phyloP scores from a whole-genome alignment of 352 stramenopile genomes.

The Globisporangium splendens region DNA sequence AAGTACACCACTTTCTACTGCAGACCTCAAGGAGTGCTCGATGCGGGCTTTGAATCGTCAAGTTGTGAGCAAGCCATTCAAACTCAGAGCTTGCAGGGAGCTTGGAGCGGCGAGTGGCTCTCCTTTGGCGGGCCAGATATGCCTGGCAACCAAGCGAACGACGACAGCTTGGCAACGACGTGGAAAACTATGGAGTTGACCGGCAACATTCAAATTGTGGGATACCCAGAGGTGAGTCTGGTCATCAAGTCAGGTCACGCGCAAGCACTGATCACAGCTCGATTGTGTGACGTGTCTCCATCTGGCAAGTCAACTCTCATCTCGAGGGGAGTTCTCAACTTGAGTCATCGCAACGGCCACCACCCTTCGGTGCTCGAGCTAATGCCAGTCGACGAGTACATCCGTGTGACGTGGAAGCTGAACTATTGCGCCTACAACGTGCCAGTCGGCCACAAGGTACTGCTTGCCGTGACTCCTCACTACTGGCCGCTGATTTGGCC shows the following conservation, averaged over 20 bases:
- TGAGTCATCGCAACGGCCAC: slow-evolving; percentile 40
- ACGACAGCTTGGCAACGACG: slow-evolving; percentile 30
- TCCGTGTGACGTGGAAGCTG: slow-evolving; percentile 29
- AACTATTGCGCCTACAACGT: slow-evolving; percentile 46
- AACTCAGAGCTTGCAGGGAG: slow-evolving; percentile 32
- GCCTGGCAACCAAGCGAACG: slow-evolving; percentile 34
- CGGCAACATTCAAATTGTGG: slow-evolving; percentile 31
- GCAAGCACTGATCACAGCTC: slow-evolving; percentile 34
- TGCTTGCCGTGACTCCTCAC: slow-evolving; percentile 35
- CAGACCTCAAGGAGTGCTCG: slow-evolving; percentile 1
- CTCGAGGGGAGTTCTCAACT: slow-evolving; percentile 37
- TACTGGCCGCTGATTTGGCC: slow-evolving; percentile 57
- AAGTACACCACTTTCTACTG: slow-evolving; percentile 33
- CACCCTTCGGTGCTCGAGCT: slow-evolving; percentile 22
- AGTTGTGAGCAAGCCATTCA: slow-evolving; percentile 17
- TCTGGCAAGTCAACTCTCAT: slow-evolving; percentile 40
- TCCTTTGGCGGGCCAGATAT: slow-evolving; percentile 50
- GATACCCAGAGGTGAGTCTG: slow-evolving; percentile 35
- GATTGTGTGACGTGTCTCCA: slow-evolving; percentile 41
- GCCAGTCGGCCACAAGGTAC: slow-evolving; percentile 22
- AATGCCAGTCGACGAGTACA: slow-evolving; percentile 28
- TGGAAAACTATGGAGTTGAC: slow-evolving; percentile 23
- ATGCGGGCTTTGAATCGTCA: background rate
- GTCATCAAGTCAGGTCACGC: slow-evolving; percentile 30
- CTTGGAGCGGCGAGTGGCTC: slow-evolving; percentile 51